Conservation (phyloP, 2,329 filamentous ascomycete species). For the Scedosporium apiospermum region DNA sequence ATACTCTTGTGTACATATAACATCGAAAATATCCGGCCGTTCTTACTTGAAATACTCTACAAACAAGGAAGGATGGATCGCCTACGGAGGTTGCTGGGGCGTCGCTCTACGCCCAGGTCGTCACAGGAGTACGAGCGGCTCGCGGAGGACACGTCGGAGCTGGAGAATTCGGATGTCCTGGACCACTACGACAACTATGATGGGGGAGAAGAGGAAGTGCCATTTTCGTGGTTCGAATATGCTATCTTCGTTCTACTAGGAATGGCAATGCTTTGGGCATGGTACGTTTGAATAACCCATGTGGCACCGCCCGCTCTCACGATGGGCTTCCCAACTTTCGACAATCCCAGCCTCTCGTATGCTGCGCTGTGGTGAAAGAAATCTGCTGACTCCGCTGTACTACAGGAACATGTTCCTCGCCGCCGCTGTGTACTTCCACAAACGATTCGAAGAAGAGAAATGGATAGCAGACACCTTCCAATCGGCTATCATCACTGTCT, state of each 20-base stretch:
- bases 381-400: slow-evolving; percentile 5
- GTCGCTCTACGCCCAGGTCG: neutral
- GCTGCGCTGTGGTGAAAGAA: neutral
- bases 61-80: neutral
- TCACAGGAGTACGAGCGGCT: slow-evolving; percentile 9
- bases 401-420: slow-evolving; percentile 96
- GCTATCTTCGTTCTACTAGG: slow-evolving; percentile 76
- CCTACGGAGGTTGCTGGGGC: neutral
- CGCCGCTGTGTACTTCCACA: slow-evolving; percentile 85
- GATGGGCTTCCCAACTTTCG: neutral
- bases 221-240: slow-evolving; percentile 84
- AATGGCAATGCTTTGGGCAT: slow-evolving; percentile 94
- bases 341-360: slow-evolving; percentile 1
- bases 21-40: no score
- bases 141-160: slow-evolving; percentile 7
- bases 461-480: slow-evolving; percentile 79
- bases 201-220: slow-evolving; percentile 26
- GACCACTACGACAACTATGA: slow-evolving; percentile 18
- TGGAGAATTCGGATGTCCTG: neutral
- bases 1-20: neutral
- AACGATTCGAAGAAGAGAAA: slow-evolving; percentile 61
- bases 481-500: slow-evolving; percentile 77
- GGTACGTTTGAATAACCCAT: slow-evolving; percentile 45
- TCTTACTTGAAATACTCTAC: neutral
- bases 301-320: neutral